Evolutionary conservation across 1,284 basidiomycete species (phyloP).

Genomic region (Tremellales sp.): DNA sequence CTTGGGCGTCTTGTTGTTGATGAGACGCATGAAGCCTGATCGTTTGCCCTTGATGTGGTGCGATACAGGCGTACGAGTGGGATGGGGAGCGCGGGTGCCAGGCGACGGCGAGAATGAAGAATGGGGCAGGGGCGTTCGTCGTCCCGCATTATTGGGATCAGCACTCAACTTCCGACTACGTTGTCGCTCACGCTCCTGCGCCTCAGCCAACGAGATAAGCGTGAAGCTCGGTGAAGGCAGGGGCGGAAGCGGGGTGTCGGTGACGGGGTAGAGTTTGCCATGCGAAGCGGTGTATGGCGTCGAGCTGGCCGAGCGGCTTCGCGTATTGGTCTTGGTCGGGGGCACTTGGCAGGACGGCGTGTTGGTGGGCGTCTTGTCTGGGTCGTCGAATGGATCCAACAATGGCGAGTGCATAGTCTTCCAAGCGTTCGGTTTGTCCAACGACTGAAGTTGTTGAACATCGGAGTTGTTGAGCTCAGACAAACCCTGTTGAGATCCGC

Average conservation of each 20-base stretch:
- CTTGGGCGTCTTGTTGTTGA: no score
- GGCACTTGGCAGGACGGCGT: neutral
- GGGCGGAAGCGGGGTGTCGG: slow-evolving; percentile 3
- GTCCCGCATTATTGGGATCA: no score
- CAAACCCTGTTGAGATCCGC: no score
- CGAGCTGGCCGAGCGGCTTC: neutral
- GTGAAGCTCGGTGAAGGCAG: slow-evolving; percentile 21
- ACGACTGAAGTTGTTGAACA: no score
- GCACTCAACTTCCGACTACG: neutral
- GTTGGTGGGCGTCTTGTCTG: neutral
- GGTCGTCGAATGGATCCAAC: neutral
- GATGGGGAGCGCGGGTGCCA: no score
- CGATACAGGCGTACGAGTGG: no score
- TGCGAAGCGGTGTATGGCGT: neutral
- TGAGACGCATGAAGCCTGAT: no score
- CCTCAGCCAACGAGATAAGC: slow-evolving; percentile 18
- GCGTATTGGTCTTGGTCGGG: neutral
- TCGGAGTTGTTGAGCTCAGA: no score
- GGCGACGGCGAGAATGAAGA: no score
- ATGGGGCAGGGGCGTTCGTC: no score
- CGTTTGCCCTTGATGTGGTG: no score
- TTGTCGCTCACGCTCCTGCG: slow-evolving; percentile 15
- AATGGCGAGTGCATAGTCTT: neutral
- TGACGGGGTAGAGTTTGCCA: neutral
- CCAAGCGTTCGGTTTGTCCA: no score